phyloP scores from a whole-genome alignment of 2,329 filamentous ascomycete genomes.

The Cadophora sp. region DNA sequence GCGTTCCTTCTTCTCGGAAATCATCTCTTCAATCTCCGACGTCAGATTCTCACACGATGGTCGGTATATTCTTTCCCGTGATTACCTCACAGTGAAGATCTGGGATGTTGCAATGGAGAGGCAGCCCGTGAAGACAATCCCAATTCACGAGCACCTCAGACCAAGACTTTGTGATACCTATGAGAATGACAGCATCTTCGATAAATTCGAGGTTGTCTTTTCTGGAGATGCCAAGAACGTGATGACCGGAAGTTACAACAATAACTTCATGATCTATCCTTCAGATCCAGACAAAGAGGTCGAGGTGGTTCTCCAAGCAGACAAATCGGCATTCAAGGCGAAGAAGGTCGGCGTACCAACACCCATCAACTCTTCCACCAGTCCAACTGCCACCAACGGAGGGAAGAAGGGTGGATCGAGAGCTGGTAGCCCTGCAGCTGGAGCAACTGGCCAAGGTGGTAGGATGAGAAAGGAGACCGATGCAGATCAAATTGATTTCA shows the following conservation, averaged over 20 bases:
- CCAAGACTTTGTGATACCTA: constrained; percentile 97
- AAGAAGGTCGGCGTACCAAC: constrained; percentile 99
- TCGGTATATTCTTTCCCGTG: constrained; percentile 94
- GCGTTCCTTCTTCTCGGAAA: constrained; percentile 99
- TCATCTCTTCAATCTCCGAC: constrained; percentile 98
- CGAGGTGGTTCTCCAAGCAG: constrained; percentile 95
- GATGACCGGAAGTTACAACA: constrained; percentile 99
- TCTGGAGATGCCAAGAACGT: constrained; percentile 98
- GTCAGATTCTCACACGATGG: constrained; percentile 97
- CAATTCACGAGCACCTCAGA: constrained; percentile 95
- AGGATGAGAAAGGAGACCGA: constrained; percentile 99
- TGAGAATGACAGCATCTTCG: constrained; percentile 99
- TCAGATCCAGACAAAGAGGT: constrained; percentile 95
- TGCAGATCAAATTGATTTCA: constrained; percentile 99
- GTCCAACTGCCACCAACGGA: constrained; percentile 72
- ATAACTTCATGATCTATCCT: constrained; percentile 99
- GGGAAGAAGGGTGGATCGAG: constrained; percentile 89
- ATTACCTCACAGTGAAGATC: constrained; percentile 99
- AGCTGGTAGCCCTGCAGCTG: constrained; percentile 84
- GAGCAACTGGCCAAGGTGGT: constrained; percentile 77
- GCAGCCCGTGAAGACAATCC: constrained; percentile 96
- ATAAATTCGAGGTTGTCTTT: constrained; percentile 99
- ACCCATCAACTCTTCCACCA: constrained; percentile 86
- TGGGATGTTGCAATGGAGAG: constrained; percentile 99
- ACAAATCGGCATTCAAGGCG: constrained; percentile 99